Evolutionary conservation across 352 stramenopile genomes (phyloP).

Genomic region (Hyaloperonospora brassicae): DNA sequence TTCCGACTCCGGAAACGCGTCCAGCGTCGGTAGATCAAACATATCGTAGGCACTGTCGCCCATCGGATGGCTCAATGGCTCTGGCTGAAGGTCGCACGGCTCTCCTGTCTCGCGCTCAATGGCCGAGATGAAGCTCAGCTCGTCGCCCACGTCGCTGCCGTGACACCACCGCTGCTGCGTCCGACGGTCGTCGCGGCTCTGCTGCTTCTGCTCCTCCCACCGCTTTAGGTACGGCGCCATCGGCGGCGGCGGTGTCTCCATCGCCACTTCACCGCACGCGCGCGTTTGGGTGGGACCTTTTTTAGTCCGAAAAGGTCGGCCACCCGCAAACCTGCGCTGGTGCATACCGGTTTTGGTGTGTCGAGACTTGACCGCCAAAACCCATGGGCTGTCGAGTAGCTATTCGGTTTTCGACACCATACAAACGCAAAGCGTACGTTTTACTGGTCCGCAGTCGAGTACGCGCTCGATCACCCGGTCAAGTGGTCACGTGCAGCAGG

Average conservation of each 20-base stretch:
- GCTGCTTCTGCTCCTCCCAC: slow-evolving; percentile 44
- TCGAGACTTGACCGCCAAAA: too few relatives aligned
- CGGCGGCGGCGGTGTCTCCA: slow-evolving; percentile 11
- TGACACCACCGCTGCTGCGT: slow-evolving; percentile 7
- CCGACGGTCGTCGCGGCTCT: slow-evolving; percentile 23
- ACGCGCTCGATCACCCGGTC: too few relatives aligned
- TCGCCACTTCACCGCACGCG: slow-evolving; percentile 1
- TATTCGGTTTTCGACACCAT: too few relatives aligned
- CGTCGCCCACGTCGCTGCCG: slow-evolving; percentile 19
- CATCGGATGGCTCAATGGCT: not conserved
- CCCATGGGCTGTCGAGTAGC: too few relatives aligned
- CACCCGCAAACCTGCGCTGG: too few relatives aligned
- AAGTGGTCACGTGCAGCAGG: too few relatives aligned
- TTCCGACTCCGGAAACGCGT: slow-evolving; percentile 22
- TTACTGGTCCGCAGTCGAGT: too few relatives aligned
- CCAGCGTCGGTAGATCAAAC: slow-evolving; percentile 33
- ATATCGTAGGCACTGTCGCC: slow-evolving; percentile 7
- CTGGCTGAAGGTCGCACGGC: too few relatives aligned
- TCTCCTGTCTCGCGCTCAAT: slow-evolving; percentile 17
- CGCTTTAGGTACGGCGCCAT: slow-evolving; percentile 43
- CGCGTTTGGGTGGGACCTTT: not conserved
- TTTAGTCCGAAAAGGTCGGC: too few relatives aligned
- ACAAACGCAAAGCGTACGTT: too few relatives aligned
- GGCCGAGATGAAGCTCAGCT: slow-evolving; percentile 27
- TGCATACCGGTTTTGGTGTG: too few relatives aligned